phyloP scores from a whole-genome alignment of 148 eudicot species.

The Fagopyrum homotropicum region DNA sequence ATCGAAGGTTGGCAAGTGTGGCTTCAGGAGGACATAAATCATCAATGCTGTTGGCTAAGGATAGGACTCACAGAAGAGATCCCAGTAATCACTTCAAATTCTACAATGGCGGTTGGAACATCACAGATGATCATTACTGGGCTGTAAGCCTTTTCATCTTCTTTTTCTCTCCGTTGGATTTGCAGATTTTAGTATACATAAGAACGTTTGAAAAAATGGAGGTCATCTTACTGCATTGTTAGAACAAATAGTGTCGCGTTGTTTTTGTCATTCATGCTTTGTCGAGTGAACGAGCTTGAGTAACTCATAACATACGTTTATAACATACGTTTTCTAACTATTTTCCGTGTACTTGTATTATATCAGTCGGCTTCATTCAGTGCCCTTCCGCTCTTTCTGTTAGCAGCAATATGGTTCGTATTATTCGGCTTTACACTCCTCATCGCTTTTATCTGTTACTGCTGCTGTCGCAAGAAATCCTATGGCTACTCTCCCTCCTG shows the following conservation, averaged over 20 bases:
- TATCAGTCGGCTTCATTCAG: conserved; percentile 51
- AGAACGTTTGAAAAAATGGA: no score
- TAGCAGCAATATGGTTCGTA: conserved; percentile 44
- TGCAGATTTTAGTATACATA: background rate
- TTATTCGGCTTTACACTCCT: conserved; percentile 45
- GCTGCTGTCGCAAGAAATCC: conserved; percentile 38
- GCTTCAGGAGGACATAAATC: conserved; percentile 11
- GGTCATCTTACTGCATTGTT: no score
- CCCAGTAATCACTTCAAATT: conserved; percentile 29
- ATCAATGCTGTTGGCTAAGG: conserved; percentile 34
- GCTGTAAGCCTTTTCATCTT: conserved; percentile 24
- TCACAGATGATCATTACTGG: conserved; percentile 46
- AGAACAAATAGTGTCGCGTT: no score
- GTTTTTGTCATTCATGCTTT: no score
- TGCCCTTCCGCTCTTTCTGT: conserved; percentile 35
- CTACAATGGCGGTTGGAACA: conserved; percentile 65
- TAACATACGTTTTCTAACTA: background rate
- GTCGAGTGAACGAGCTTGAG: no score
- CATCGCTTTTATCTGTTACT: conserved; percentile 34
- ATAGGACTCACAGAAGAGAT: conserved; percentile 51
- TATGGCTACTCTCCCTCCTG: conserved; percentile 40
- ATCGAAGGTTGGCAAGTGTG: background rate
- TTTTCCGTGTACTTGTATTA: background rate
- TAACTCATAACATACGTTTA: background rate
- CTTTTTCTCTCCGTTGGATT: background rate